Base-by-base conservation (phyloP, 495 filamentous ascomycete genomes). In the Hypomontagnella submonticulosa region DNA sequence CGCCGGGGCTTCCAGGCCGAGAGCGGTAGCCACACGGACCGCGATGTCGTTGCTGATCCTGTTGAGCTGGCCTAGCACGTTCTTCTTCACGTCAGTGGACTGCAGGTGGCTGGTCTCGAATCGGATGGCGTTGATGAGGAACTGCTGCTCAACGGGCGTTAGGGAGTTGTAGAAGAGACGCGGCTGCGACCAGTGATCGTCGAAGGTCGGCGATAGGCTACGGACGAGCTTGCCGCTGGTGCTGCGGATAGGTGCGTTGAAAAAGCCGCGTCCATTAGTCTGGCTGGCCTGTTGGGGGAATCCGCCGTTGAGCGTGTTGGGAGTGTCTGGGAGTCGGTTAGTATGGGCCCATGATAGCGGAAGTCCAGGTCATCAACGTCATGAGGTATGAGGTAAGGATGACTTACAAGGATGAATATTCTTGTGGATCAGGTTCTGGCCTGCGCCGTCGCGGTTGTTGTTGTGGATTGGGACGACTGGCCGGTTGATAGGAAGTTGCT, bases 101-200 rank as follows among this genome's bases (percentile, higher is more conserved):
- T 80, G 73, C 40, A 92, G 61, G 37, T 89, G 83, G 6, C 84
- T 81, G 5, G 81, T 77, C 73, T 93, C 90, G 75, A 93, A 93
- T 23, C 90, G 88, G 57, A 92, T 86, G 1, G 89, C 90, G 75
- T 93, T 89, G 75, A 93, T 81, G 57, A 92, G 71, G 74, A 92
- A 89, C 71, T 93, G 90, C 71, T 92, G 84, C 69, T 92, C 90
- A 0, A 84, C 83, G 6, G 84, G 79, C 4, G 83, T 72, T 42
- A 93, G 83, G 0, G 89, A 92, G 83, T 92, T 91, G 82, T 83
- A 92, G 77, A 92, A 90, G 6, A 92, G 81, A 2, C 90, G 85
- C 0, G 89, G 84, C 69, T 93, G 90, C 3, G 86, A 85, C 89
- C 89, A 94, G 75, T 86, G 85, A 75, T 93, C 90, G 36, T 84